phyloP scores from a whole-genome alignment of 2,329 filamentous ascomycete genomes.

The Aspergillus flavus region DNA sequence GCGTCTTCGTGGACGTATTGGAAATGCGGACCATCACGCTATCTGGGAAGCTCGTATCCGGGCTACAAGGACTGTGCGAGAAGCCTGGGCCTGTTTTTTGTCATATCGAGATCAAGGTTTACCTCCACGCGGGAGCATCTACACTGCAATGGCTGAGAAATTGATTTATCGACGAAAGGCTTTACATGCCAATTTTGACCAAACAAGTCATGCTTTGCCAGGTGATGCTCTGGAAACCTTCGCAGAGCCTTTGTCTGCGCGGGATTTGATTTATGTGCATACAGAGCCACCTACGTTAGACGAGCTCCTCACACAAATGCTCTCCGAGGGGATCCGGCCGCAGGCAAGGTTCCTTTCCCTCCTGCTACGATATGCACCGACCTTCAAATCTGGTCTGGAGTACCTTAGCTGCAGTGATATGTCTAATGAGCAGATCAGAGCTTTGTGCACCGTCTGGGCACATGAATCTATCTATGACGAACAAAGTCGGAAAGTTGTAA shows the following conservation, averaged over 20 bases:
- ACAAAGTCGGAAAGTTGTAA: conserved; percentile 25
- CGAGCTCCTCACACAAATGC: conserved; percentile 56
- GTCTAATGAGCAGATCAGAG: conserved; percentile 33
- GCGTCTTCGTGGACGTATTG: conserved; percentile 19
- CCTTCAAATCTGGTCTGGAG: conserved; percentile 43
- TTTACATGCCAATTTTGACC: conserved; percentile 24
- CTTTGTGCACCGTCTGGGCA: conserved; percentile 30
- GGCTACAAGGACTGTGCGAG: conserved; percentile 62
- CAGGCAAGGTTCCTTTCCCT: conserved; percentile 49
- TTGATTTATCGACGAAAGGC: conserved; percentile 45
- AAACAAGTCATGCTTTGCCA: conserved; percentile 43
- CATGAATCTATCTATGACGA: conserved; percentile 17
- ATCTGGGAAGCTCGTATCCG: conserved; percentile 62
- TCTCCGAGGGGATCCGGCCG: conserved; percentile 47
- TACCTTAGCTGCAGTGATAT: conserved; percentile 45
- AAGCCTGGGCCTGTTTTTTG: conserved; percentile 67
- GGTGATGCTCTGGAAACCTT: conserved; percentile 60
- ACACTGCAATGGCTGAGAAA: conserved; percentile 61
- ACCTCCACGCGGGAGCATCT: conserved; percentile 46
- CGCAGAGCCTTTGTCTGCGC: conserved; percentile 58
- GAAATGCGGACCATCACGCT: conserved; percentile 29
- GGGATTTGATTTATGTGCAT: conserved; percentile 60
- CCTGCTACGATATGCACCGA: conserved; percentile 50
- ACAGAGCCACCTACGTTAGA: conserved; percentile 55
- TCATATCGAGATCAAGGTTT: conserved; percentile 53